These are phyloP conservation scores for Penicillium paradoxum DNA, from an alignment of 495 filamentous ascomycete species.

Conservation along the genomic window DNA sequence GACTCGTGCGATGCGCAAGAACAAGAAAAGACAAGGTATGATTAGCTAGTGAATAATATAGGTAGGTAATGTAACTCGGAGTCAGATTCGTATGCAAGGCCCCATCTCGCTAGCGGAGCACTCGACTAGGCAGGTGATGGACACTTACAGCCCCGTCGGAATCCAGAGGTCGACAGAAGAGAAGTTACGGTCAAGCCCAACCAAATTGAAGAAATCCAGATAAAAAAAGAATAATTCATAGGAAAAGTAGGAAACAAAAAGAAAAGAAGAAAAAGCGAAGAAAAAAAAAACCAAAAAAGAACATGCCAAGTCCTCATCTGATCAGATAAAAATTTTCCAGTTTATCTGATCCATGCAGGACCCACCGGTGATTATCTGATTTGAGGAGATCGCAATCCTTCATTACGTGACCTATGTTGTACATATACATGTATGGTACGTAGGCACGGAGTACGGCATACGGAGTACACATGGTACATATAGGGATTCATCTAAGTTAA, in stretches of 20 bases:
- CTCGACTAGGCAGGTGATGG: conserved; percentile 7
- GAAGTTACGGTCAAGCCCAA: conserved; percentile 3
- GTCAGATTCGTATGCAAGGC: neutral
- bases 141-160: neutral
- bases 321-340: conserved; percentile 31
- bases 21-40: neutral
- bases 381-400: neutral
- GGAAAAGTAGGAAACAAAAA: too few species aligned
- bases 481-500: too few species aligned
- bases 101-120: conserved; percentile 4
- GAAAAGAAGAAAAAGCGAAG: too few species aligned
- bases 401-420: too few species aligned
- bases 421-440: too few species aligned
- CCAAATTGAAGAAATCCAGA: neutral
- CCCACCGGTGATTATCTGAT: conserved; percentile 16
- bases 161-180: neutral
- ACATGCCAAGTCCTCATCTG: conserved; percentile 4
- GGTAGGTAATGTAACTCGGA: neutral
- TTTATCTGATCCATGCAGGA: conserved; percentile 34
- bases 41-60: neutral
- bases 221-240: neutral
- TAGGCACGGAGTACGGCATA: too few species aligned
- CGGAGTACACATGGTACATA: too few species aligned
- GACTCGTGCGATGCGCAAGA: neutral
- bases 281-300: neutral